Base-by-base conservation (phyloP, 2,329 filamentous ascomycete genomes). In the Harringtonia lauricola region DNA sequence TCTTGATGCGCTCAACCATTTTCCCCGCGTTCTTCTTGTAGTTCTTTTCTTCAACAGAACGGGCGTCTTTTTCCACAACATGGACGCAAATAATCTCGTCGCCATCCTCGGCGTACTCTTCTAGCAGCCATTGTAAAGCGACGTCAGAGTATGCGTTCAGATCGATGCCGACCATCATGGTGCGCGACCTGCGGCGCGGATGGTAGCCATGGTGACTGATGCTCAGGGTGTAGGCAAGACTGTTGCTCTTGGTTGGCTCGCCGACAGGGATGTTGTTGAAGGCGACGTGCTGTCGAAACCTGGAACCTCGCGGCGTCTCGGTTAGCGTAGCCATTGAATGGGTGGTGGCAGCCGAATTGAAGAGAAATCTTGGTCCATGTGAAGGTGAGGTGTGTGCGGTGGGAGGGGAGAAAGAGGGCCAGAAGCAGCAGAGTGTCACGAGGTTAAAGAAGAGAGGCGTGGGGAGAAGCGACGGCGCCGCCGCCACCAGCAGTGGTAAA, bases 61-160 rank as follows among this genome's bases (percentile, higher is more conserved):
- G 83, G 41, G 80, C 74, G 50, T 90, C 85, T 57, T 86, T 89
- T 57, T 95, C 88, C 36, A 94, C 76, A 3, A 94, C 89, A 42
- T 86, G 76, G 39, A 95, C 74, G 62, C 89, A 95, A 9, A 95
- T 84, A 45, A 95, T 82, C 62, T 95, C 87, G 58, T 95, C 89
- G 17, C 89, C 88, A 56, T 95, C 89, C 55, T 95, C 88, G 34
- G 95, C 86, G 44, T 95, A 72, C 63, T 94, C 87, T 55, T 94
- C 86, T 33, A 95, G 76, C 41, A 95, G 72, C 88, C 88, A 95
- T 61, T 94, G 86, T 17, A 95, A 70, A 15, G 89, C 89, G 62
- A 90, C 92, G 49, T 94, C 86, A 8, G 87, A 94, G 62, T 95
- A 95, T 46, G 86, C 77, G 54, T 95, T 88, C 55, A 90, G 85